A percentile compares a stretch with the other conserved stretches of the same genome.
These are phyloP conservation scores for Balakata baccata DNA, from an alignment of 345 rosid genomes.

Conservation along the genomic window DNA sequence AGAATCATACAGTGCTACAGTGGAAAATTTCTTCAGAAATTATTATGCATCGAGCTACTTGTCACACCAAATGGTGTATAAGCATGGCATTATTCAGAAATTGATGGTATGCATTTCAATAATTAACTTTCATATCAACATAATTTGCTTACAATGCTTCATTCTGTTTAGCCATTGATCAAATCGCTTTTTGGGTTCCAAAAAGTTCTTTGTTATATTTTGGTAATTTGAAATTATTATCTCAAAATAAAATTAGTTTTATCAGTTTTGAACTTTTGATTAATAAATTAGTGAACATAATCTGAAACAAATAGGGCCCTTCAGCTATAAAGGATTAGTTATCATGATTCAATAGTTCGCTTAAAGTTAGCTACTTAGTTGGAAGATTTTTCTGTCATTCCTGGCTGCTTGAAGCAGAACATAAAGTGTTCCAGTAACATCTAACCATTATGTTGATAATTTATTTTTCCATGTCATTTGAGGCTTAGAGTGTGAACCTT, in stretches of 20 bases:
- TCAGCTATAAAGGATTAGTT: background rate
- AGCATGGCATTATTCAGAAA: constrained; percentile 53
- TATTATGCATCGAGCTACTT: constrained; percentile 75
- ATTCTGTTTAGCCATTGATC: background rate
- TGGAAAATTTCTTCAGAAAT: constrained; percentile 55
- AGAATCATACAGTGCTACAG: constrained; percentile 65
- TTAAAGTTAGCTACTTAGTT: background rate
- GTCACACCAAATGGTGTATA: constrained; percentile 84
- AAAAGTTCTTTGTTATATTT: background rate
- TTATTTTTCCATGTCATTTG: background rate
- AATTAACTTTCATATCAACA: constrained; percentile 10
- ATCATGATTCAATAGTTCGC: background rate
- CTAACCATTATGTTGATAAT: background rate
- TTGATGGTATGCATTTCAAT: constrained; percentile 55
- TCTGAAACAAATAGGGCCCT: too few species aligned
- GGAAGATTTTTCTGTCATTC: background rate
- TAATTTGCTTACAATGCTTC: background rate
- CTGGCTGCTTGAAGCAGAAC: background rate
- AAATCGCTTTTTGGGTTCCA: background rate
- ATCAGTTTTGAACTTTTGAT: too few species aligned
- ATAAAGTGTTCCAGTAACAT: background rate
- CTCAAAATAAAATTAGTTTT: background rate
- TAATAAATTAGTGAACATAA: too few species aligned
- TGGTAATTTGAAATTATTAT: background rate
- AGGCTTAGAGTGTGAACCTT: background rate